These are phyloP conservation scores for Torulaspora gathmanii DNA, from an alignment of 805 yeast genomes.

Conservation along the genomic window DNA sequence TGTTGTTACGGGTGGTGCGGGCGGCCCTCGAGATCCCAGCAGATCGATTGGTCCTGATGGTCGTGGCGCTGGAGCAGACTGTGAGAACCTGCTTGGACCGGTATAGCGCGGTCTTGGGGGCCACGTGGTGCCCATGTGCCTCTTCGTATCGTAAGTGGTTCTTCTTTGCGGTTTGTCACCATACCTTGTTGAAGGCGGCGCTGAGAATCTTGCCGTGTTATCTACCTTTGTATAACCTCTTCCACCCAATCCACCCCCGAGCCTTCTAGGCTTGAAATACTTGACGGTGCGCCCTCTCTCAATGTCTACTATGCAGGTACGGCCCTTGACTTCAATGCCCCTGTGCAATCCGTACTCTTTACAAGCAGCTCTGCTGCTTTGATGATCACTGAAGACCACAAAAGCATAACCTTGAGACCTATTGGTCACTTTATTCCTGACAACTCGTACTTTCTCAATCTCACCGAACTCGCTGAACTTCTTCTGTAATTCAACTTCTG, in stretches of 20 bases:
- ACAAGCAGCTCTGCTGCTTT: slow-evolving; percentile 58
- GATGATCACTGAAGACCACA: slow-evolving; percentile 58
- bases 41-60: slow-evolving; percentile 1
- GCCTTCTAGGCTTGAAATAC: slow-evolving; percentile 65
- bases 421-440: slow-evolving; percentile 46
- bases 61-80: slow-evolving; percentile 1
- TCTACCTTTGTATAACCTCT: slow-evolving; percentile 45
- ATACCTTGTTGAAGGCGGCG: slow-evolving; percentile 1
- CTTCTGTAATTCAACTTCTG: slow-evolving; percentile 64
- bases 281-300: slow-evolving; percentile 65
- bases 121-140: not conserved
- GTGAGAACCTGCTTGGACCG: slow-evolving; percentile 16
- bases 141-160: slow-evolving; percentile 1
- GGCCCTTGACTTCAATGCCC: slow-evolving; percentile 45
- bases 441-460: slow-evolving; percentile 58
- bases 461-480: slow-evolving; percentile 63
- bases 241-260: slow-evolving; percentile 95
- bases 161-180: slow-evolving; percentile 3
- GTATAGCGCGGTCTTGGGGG: slow-evolving; percentile 11
- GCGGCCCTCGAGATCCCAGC: not conserved
- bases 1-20: slow-evolving; percentile 6
- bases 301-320: slow-evolving; percentile 62
- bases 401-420: slow-evolving; percentile 82
- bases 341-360: slow-evolving; percentile 47
- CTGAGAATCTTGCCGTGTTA: not conserved